Conservation (phyloP, 1,284 basidiomycete genomes). For the Leucoagaricus sp. region DNA sequence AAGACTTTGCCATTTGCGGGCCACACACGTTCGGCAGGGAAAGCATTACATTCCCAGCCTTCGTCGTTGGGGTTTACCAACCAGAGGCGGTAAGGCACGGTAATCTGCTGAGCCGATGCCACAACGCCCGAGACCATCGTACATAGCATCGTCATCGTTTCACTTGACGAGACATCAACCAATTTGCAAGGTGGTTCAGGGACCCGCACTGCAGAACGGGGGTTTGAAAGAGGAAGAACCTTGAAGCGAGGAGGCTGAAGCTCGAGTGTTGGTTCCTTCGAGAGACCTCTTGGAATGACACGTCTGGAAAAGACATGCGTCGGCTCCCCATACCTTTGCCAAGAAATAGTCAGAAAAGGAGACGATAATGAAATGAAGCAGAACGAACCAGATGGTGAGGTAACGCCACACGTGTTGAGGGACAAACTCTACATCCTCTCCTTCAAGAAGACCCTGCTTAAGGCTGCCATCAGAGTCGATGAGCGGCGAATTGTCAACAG, state of each 20-base stretch:
- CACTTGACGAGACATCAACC: conserved; percentile 52
- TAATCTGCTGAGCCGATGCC: conserved; percentile 27
- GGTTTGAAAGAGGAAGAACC: conserved; percentile 39
- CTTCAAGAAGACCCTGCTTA: conserved; percentile 53
- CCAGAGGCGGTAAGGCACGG: conserved; percentile 60
- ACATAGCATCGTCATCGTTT: conserved; percentile 46
- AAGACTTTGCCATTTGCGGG: conserved; percentile 36
- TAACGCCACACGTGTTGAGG: conserved; percentile 74
- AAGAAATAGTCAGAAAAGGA: conserved; percentile 5
- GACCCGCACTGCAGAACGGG: conserved; percentile 13
- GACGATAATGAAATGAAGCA: conserved; percentile 13
- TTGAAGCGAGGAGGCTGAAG: conserved; percentile 75
- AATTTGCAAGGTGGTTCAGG: conserved; percentile 25
- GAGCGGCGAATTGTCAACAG: conserved; percentile 74
- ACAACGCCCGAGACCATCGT: conserved; percentile 39
- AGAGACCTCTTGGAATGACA: conserved; percentile 62
- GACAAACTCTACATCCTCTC: conserved; percentile 78
- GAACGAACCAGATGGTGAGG: conserved; percentile 64
- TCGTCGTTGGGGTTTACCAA: conserved; percentile 41
- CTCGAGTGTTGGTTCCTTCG: conserved; percentile 67
- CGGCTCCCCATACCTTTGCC: conserved; percentile 68
- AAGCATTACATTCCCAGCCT: conserved; percentile 38
- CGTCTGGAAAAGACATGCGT: conserved; percentile 58
- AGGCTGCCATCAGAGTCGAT: conserved; percentile 57
- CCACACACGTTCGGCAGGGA: conserved; percentile 41